A percentile compares a stretch with the other conserved stretches of the same genome.
Conservation (phyloP, 2,329 filamentous ascomycete genomes). For the Aureobasidium mangrovei region DNA sequence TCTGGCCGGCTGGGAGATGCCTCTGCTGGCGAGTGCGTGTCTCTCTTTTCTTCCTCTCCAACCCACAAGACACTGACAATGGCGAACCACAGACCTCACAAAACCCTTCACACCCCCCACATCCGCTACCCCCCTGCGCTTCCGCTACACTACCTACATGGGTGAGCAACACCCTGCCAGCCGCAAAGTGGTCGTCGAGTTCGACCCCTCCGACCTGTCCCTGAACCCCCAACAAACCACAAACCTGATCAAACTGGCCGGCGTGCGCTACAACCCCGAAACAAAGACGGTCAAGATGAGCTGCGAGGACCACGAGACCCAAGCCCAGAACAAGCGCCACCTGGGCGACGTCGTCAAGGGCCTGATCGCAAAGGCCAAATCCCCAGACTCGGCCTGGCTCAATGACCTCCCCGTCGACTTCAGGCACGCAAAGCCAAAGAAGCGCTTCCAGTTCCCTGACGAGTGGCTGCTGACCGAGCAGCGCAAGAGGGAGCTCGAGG, state of each 20-base stretch:
- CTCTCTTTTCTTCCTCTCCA: neutral
- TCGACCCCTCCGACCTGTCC: constrained; percentile 63
- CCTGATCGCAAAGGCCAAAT: constrained; percentile 64
- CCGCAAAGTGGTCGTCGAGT: constrained; percentile 90
- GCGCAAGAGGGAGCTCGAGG: constrained; percentile 57
- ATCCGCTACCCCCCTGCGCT: constrained; percentile 64
- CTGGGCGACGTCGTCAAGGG: constrained; percentile 68
- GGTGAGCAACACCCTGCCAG: constrained; percentile 86
- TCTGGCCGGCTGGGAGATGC: constrained; percentile 91
- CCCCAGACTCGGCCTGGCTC: constrained; percentile 67
- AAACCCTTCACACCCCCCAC: constrained; percentile 70
- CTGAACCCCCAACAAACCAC: constrained; percentile 58
- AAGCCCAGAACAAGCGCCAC: constrained; percentile 95
- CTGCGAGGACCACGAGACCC: constrained; percentile 72
- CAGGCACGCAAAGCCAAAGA: constrained; percentile 67
- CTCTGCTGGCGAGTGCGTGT: constrained; percentile 65
- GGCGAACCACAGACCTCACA: constrained; percentile 56
- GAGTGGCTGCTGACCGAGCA: constrained; percentile 72
- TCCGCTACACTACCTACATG: constrained; percentile 95
- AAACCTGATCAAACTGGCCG: constrained; percentile 83
- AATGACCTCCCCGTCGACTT: constrained; percentile 84
- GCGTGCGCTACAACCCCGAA: constrained; percentile 77
- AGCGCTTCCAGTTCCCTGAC: constrained; percentile 63
- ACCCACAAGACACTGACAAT: neutral
- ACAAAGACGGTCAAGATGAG: constrained; percentile 79